These are phyloP conservation scores for Penicillium sp. DNA, from an alignment of 2,329 filamentous ascomycete genomes.

Conservation along the genomic window DNA sequence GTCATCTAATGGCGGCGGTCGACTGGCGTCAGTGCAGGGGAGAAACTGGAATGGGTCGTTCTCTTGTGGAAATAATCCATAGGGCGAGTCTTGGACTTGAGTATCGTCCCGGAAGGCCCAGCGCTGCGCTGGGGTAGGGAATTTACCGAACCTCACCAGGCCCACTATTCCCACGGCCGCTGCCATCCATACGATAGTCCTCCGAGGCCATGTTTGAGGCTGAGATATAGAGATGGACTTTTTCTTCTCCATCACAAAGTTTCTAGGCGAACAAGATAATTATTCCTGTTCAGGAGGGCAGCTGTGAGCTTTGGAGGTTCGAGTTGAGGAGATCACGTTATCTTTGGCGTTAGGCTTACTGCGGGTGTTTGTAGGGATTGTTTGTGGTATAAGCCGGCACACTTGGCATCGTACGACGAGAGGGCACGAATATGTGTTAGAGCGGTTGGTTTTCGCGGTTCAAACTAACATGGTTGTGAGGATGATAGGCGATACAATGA, in stretches of 20 bases:
- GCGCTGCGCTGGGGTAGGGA: neutral
- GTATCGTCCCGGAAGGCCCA: neutral
- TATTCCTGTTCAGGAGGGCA: neutral
- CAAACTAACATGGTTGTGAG: neutral
- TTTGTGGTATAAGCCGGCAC: neutral
- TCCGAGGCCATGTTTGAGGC: neutral
- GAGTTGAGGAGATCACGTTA: no score
- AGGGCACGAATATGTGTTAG: neutral
- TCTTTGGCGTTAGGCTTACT: no score
- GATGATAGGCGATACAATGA: neutral
- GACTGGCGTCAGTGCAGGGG: slow-evolving; percentile 15
- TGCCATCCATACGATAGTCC: neutral
- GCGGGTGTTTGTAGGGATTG: no score
- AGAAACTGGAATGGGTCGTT: slow-evolving; percentile 15
- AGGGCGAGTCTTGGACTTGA: neutral
- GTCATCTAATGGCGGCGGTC: slow-evolving; percentile 10
- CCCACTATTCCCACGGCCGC: neutral
- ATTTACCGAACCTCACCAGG: neutral
- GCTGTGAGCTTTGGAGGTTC: neutral
- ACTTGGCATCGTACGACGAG: neutral
- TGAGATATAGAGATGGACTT: neutral
- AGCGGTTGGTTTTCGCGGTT: neutral
- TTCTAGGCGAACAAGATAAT: neutral
- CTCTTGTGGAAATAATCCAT: neutral
- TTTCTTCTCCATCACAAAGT: neutral